A percentile compares a stretch with the other conserved stretches of the same genome.
These are phyloP conservation scores for Trametes cingulata DNA, from an alignment of 768 basidiomycete genomes.

Conservation along the genomic window DNA sequence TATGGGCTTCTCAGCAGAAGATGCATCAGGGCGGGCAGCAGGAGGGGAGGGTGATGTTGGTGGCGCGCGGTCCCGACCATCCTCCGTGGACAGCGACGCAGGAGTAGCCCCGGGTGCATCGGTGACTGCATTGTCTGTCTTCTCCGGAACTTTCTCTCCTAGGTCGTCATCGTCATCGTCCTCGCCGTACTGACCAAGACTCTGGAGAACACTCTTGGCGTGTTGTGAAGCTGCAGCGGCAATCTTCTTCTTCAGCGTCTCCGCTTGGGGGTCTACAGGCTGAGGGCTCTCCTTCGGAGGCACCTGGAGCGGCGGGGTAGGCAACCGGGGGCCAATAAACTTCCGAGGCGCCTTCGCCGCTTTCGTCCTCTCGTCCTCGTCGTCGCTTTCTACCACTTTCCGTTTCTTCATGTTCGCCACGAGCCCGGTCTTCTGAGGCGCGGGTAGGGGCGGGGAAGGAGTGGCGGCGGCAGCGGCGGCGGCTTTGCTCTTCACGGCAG, in stretches of 20 bases:
- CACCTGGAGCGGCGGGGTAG: conserved; percentile 38
- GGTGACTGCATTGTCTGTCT: not conserved
- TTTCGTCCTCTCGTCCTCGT: conserved; percentile 51
- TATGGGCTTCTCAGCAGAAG: conserved; percentile 27
- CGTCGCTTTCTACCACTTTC: conserved; percentile 51
- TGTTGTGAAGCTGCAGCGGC: conserved; percentile 33
- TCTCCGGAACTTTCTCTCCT: conserved; percentile 31
- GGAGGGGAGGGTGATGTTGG: not conserved
- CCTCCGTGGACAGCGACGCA: not conserved
- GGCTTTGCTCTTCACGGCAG: conserved; percentile 42
- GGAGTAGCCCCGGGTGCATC: not conserved
- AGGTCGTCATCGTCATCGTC: conserved; percentile 39
- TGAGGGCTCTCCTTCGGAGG: conserved; percentile 31
- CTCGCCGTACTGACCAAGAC: conserved; percentile 44
- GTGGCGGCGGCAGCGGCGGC: not conserved
- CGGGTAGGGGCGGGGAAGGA: conserved; percentile 17
- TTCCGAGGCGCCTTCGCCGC: conserved; percentile 49
- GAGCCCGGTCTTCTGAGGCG: conserved; percentile 40
- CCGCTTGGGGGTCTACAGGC: conserved; percentile 52
- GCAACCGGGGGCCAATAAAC: conserved; percentile 70
- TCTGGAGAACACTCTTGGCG: conserved; percentile 38
- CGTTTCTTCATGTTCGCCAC: conserved; percentile 50
- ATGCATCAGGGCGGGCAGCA: conserved; percentile 24
- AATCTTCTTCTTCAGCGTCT: conserved; percentile 54
- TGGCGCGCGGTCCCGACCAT: not conserved